phyloP scores from a whole-genome alignment of 2,329 filamentous ascomycete genomes.

The Cladosporium phlei region DNA sequence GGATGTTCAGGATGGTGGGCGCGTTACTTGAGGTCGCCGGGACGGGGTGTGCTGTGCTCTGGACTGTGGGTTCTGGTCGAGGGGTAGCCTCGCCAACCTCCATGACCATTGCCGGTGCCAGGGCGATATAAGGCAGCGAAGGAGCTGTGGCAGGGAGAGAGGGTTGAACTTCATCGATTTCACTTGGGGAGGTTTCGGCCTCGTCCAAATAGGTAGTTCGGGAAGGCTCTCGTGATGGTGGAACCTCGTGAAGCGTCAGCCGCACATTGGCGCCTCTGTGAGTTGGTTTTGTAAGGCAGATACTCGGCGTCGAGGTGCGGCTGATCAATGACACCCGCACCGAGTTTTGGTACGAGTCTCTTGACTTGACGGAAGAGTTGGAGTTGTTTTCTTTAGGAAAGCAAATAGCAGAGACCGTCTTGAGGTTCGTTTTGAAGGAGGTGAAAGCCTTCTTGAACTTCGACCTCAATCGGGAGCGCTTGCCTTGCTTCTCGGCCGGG shows the following conservation, averaged over 20 bases:
- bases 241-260: neutral
- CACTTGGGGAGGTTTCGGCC: too few relatives aligned
- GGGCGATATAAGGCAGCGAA: neutral
- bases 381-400: neutral
- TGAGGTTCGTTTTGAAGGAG: neutral
- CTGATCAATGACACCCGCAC: too few relatives aligned
- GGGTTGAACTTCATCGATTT: slow-evolving; percentile 4
- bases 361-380: neutral
- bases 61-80: neutral
- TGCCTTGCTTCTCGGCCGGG: neutral
- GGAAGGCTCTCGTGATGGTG: neutral
- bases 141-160: neutral
- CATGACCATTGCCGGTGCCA: neutral
- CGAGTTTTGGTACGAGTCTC: neutral
- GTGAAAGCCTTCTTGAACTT: neutral
- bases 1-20: too few relatives aligned
- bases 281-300: neutral
- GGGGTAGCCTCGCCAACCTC: neutral
- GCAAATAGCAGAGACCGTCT: neutral
- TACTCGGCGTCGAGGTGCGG: neutral
- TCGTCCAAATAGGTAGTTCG: neutral
- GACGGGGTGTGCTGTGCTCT: too few relatives aligned
- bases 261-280: slow-evolving; percentile 1
- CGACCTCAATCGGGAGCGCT: neutral
- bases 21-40: too few relatives aligned